These are phyloP conservation scores for Cryptococcus sp. DNA, from an alignment of 1,284 basidiomycete genomes.

Conservation along the genomic window DNA sequence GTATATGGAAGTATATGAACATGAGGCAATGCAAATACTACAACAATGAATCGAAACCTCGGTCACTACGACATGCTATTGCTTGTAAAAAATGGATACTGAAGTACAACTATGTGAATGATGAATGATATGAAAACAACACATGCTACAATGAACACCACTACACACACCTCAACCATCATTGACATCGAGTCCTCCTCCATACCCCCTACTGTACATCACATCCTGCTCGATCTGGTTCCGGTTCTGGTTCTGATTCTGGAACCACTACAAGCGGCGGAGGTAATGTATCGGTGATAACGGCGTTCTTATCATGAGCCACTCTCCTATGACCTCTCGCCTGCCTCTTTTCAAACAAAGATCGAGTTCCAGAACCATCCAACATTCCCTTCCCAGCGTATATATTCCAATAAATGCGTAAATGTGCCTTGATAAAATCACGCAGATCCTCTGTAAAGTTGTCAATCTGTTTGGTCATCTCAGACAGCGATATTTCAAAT, in stretches of 20 bases:
- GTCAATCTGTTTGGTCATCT: neutral
- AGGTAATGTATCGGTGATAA: no score
- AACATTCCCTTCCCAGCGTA: conserved; percentile 9
- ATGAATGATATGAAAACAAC: neutral
- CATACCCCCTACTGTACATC: no score
- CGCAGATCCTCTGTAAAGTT: neutral
- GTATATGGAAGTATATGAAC: conserved; percentile 50
- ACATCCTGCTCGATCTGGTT: no score
- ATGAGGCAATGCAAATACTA: no score
- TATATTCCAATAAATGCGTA: neutral
- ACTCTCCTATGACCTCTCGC: neutral
- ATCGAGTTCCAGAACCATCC: conserved; percentile 46
- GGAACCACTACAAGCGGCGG: no score
- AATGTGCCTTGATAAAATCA: neutral
- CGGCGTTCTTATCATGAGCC: no score
- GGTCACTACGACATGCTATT: no score
- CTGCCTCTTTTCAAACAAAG: neutral
- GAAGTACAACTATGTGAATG: neutral
- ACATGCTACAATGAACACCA: neutral
- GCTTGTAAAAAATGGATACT: no score
- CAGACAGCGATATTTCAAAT: neutral
- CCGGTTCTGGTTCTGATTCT: no score
- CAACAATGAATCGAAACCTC: no score
- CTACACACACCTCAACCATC: neutral
- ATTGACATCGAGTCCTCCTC: neutral